Evolutionary conservation across 371 early-diverging fungal species (phyloP), one percentile per base, ranked within the genome.

Genomic region (Circinella minor): DNA sequence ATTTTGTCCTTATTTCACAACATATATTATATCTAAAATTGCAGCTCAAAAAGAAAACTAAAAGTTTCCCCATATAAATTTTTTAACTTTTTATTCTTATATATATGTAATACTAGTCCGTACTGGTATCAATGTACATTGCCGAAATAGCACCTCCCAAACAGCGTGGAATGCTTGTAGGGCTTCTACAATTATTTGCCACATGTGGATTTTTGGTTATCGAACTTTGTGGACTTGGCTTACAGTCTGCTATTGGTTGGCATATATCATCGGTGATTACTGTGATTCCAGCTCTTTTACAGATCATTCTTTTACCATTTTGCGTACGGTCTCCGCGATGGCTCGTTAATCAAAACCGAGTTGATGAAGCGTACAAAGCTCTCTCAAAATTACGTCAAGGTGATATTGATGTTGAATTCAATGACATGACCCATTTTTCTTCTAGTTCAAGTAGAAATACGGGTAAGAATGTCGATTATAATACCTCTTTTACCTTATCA

Each of bases 251-350:
- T 13, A 83, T 92, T 8, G 88, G 87, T 59, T 92, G 93, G 93
- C 85, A 92, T 67, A 68, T 91, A 27, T 78, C 89, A 49, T 76
- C 90, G 11, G 80, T 85, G 7, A 75, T 89, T 69, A 89, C 88
- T 36, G 83, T 85, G n/a, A 81, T 88, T 27, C 91, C 94, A 36
- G 79, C 91, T 4, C 65, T 91, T 27, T 62, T 91, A 17, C 94
- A 95, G 72, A 82, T 88, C 73, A 70, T 88, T n/a, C 64, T 91
- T 57, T 75, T 95, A 54, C 88, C 90, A 0, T 87, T 91, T 62
- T 86, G 92, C 73, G 89, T 90, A 59, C 93, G 94, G 67, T 89
- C 92, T 43, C 96, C 94, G 36, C 83, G 87, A 69, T 92, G 91
- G 82, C 74, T 92, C 60, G 80, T 91, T 47, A 82, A 82, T 61